Evolutionary conservation across 2,329 filamentous ascomycete genomes (phyloP).

Genomic region (Ceratocystis cacaofunesta): DNA sequence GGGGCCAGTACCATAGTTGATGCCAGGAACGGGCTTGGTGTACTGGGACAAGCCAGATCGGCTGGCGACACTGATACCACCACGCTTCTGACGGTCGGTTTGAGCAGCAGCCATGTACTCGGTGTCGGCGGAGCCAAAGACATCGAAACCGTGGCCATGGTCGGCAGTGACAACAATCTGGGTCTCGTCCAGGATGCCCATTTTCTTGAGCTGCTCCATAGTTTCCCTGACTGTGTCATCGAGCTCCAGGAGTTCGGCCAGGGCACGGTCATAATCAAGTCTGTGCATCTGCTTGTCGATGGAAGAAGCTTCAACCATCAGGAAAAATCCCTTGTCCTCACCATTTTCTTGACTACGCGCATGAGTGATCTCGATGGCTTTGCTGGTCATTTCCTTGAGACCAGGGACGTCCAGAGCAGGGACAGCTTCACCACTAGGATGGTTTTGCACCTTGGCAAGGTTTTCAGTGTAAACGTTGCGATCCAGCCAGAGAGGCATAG

Average conservation of each 20-base stretch:
- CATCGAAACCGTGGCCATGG: constrained; percentile 80
- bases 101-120: constrained; percentile 53
- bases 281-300: constrained; percentile 85
- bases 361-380: constrained; percentile 68
- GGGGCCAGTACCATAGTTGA: constrained; percentile 56
- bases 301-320: constrained; percentile 74
- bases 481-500: constrained; percentile 75
- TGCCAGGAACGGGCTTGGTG: constrained; percentile 39
- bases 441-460: constrained; percentile 48
- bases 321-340: constrained; percentile 61
- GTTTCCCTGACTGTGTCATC: constrained; percentile 71
- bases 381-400: constrained; percentile 78
- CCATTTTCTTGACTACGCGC: constrained; percentile 31
- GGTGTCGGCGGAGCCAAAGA: constrained; percentile 70
- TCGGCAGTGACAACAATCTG: constrained; percentile 72
- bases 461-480: constrained; percentile 66
- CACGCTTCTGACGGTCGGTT: constrained; percentile 56
- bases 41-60: constrained; percentile 65
- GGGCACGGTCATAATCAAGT: constrained; percentile 71
- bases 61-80: constrained; percentile 58
- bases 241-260: constrained; percentile 71
- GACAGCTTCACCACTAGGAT: constrained; percentile 50
- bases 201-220: constrained; percentile 49
- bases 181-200: constrained; percentile 57
- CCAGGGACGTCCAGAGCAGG: constrained; percentile 63